Base-by-base conservation (phyloP, 75 land plant genomes). In the Pseudotsuga menziesii region DNA sequence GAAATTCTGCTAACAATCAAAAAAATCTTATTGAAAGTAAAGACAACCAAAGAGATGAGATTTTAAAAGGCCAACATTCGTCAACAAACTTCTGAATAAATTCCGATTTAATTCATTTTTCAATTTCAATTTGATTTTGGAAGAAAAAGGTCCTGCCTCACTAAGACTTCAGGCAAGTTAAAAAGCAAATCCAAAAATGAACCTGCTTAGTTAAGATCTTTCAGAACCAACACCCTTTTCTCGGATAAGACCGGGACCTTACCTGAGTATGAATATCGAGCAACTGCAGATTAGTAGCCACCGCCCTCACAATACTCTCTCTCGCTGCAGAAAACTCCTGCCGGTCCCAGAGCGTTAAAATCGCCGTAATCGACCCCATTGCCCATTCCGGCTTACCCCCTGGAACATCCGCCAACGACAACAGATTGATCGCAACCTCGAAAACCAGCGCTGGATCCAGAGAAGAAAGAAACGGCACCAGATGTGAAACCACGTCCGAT, bases 331-430 rank as follows among this genome's bases (percentile, higher is more conserved):
- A 88, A 56, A 89, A 97, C 72, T 97, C 99, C 79, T 92, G 98
- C 39, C 99, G 76, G 63, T 97, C 99, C 99, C 99, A 97, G 14
- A 97, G 88, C 13, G 95, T 97, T 22, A 97, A 88, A 44, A 97
- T 87, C 5, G 98, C 95, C 36, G 90, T 92, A 73, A 92, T 92
- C 23, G 99, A 91, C 15, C 91, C 88, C 3, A 98, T 91, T 64
- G 99, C 99, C 99, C 99, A 97, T 82, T 97, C 99, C 0, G 99
- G 95, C 84, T 97, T 97, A 44, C 99, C 99, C 14, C 99, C 99
- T 58, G 99, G 99, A 26, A 94, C 99, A 86, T 97, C 99, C 62
- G 99, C 99, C 77, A 97, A 78, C 7, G 94, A 92, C 39, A 97
- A 81, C 87, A 95, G 89, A 78, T 97, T 97, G 61, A 97, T 89